Evolutionary conservation across 2,329 filamentous ascomycete species (phyloP).

Genomic region (Arthrinium puccinioides): DNA sequence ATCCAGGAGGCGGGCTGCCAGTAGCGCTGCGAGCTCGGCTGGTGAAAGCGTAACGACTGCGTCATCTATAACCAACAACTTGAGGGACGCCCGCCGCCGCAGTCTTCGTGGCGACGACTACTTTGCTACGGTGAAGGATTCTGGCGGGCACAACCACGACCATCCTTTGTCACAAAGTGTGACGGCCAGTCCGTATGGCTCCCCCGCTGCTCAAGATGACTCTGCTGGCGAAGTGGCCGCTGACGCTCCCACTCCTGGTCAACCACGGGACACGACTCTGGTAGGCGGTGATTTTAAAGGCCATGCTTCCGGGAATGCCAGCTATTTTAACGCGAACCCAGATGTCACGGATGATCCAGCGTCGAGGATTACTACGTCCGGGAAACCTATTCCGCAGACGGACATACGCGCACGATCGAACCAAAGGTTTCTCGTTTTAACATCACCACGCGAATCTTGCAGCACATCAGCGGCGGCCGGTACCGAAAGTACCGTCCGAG

Average conservation of each 20-base stretch:
- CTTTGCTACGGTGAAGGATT: conserved; percentile 37
- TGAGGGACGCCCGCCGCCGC: conserved; percentile 45
- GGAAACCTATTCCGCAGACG: conserved; percentile 25
- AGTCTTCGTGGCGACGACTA: conserved; percentile 48
- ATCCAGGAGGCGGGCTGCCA: conserved; percentile 48
- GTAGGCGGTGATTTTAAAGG: conserved; percentile 27
- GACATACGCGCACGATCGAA: conserved; percentile 37
- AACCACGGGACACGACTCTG: conserved; percentile 28
- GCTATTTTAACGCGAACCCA: conserved; percentile 29
- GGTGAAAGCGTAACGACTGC: conserved; percentile 42
- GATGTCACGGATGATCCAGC: conserved; percentile 20
- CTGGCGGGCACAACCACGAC: conserved; percentile 43
- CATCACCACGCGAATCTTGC: conserved; percentile 24
- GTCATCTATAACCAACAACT: conserved; percentile 45
- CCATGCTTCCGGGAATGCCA: conserved; percentile 23
- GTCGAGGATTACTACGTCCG: conserved; percentile 21
- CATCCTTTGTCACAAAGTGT: conserved; percentile 73
- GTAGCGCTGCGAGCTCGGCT: conserved; percentile 58
- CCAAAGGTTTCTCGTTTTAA: conserved; percentile 36
- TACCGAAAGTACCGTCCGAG: conserved; percentile 21
- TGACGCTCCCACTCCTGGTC: conserved; percentile 19
- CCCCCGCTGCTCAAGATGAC: conserved; percentile 22
- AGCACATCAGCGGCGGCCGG: conserved; percentile 30
- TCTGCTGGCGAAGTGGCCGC: conserved; percentile 19
- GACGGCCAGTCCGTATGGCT: conserved; percentile 57